Evolutionary conservation across 2,329 filamentous ascomycete genomes (phyloP), one percentile per base, ranked within the genome.

Genomic region (Emergomyces africanus): DNA sequence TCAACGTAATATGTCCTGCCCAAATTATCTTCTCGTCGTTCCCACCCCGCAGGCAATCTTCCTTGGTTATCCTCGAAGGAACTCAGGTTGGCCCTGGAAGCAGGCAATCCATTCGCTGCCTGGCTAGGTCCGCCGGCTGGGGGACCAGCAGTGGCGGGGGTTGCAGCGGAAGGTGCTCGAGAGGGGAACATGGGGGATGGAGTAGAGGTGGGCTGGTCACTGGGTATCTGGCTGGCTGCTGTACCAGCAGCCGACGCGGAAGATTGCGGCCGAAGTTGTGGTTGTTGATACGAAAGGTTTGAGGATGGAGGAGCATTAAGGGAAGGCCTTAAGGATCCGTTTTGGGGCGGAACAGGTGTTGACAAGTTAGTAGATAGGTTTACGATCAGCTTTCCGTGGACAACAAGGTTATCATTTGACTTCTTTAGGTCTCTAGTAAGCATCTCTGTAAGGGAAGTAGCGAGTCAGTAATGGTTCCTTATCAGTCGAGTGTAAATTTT

Each of bases 1-100:
- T 99, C 94, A 57, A 99, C 94, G 71, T 97, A 99, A 71, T 99
- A 99, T 25, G 92, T 97, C 68, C 94, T 83, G 57, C 94, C 92
- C 49, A 97, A 75, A 66, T 96, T 94, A 71, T 99, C 94, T 73
- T 97, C 92, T 59, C 94, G 84, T 59, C 94, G 85, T 76, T 99
- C 94, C 92, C 94, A 99, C 39, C 94, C 94, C 56, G 88, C 85
- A 39, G 94, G 94, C 58, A 99, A 76, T 66, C 92, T 86, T 60
- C 94, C 94, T 70, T 96, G 91, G n/a, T 86, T 84, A 74, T 99
- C 94, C 75, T 97, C 92, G 65, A 99, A 99, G 0, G 92, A 91
- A 68, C 90, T 96, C 70, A 95, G 84, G 57, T 83, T 83, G 51
- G 79, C 79, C 50, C 73, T 76, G 33, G 77, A 73, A 61, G 77